Evolutionary conservation across 2,329 filamentous ascomycete species (phyloP), one percentile per base, ranked within the genome.

Genomic region (Apiospora marii): DNA sequence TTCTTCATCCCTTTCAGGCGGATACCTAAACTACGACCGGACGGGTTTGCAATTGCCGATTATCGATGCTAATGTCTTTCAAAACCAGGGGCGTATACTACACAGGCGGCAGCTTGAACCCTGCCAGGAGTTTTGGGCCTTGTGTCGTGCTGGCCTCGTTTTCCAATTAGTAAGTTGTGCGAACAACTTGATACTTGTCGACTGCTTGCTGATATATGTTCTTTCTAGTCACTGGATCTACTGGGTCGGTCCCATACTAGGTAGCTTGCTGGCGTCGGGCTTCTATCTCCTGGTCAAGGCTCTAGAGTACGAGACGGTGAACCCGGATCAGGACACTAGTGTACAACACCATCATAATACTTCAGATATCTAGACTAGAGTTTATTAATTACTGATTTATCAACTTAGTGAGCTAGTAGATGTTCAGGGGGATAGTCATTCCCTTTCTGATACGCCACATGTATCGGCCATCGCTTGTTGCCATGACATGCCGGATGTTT

Each of bases 141-240:
- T 71, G 69, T 51, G 69, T 71, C 30, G 44, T 61, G 12, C 53
- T 61, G 34, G 53, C 16, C 10, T 37, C 53, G 10, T 61, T 61
- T 12, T 22, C 5, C 16, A 2, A 61, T 61, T 61, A 61, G 53
- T 61, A 61, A 37, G 53, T 34, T 37, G 4, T 16, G 22, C 30
- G 19, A 30, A 8, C 44, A 48, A 19, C 7, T 12, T 10, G 10
- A 34, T 8, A 10, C 37, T 41, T 41, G 7, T n/a, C 16, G 30
- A 22, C 12, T 22, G 30, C 5, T 34, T 30, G 10, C 53, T 71
- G 2, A 61, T n/a, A n/a, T 10, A 14, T 46, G 19, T 4, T 19
- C 37, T 2, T 48, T 34, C 10, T 22, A 71, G 53, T 12, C 69
- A 71, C 69, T 71, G 69, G 69, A 71, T 71, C 4, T 71, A 71